Evolutionary conservation across 768 basidiomycete genomes (phyloP), one percentile per base, ranked within the genome.

Genomic region (Boletus subparvulus): DNA sequence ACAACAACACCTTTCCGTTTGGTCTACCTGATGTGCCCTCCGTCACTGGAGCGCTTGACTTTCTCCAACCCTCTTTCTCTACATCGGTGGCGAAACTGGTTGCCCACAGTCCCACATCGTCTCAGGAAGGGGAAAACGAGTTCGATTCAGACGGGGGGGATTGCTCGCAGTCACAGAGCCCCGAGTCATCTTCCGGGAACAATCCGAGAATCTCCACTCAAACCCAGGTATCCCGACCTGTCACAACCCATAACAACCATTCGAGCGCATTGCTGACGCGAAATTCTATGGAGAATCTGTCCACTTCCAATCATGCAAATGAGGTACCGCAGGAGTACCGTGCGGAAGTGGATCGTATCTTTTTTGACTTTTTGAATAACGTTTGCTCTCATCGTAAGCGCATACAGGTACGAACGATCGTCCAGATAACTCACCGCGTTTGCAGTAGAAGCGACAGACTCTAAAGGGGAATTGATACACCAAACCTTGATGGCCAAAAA

Each of bases 401-500:
- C 78, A n/a, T 49, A 52, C 58, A 47, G 61, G 55, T 55, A 52
- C 51, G 36, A 49, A 16, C 35, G 4, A 46, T 54, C 41, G 43
- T 44, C 32, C 39, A 35, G 41, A 30, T 62, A 54, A 63, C 58
- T 65, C 45, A 65, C 53, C 51, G 40, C 58, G 41, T 59, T 63
- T 69, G 32, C 62, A 98, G 94, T 98, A 74, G 93, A 97, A 55
- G 88, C 91, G 5, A 90, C 87, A 47, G 97, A 98, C 69, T 80
- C 84, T 32, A 99, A 99, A 72, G 96, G 96, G 49, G 96, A 99
- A 71, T 87, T 91, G 43, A 94, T 99, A 55, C 96, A 99, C 69
- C 96, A 99, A 74, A 93, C 93, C 36, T 80, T 98, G 65, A 99
- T 99, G 96, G 90, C 95, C 1, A 98, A 98, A 80, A 92, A 92